phyloP scores from a whole-genome alignment of 2,329 filamentous ascomycete genomes.

The Lasiodiplodia sp. region DNA sequence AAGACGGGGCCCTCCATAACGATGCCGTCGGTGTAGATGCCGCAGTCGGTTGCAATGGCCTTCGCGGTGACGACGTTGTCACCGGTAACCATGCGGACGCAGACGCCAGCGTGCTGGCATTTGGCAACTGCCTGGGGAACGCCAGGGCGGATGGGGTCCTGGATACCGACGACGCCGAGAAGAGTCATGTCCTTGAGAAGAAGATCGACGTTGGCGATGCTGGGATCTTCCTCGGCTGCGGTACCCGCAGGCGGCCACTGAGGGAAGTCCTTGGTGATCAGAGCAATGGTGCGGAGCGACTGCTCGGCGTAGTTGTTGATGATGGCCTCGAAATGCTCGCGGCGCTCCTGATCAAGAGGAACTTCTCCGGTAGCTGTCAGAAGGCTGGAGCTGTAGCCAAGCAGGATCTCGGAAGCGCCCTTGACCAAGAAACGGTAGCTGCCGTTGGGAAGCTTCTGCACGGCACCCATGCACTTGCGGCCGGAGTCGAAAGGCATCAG shows the following conservation, averaged over 20 bases:
- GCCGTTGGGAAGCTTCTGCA: constrained; percentile 57
- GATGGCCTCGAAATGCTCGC: constrained; percentile 35
- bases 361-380: constrained; percentile 15
- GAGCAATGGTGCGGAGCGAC: constrained; percentile 52
- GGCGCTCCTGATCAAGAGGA: constrained; percentile 15
- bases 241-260: constrained; percentile 42
- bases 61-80: constrained; percentile 82
- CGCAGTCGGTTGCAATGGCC: constrained; percentile 80
- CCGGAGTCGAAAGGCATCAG: constrained; percentile 63
- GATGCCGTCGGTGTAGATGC: constrained; percentile 71
- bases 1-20: constrained; percentile 83
- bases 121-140: constrained; percentile 76
- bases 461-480: constrained; percentile 65
- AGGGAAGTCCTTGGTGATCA: constrained; percentile 50
- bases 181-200: constrained; percentile 22
- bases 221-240: not conserved
- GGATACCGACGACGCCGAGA: constrained; percentile 77
- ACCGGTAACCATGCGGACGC: constrained; percentile 85
- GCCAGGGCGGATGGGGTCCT: constrained; percentile 78
- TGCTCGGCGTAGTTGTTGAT: constrained; percentile 50
- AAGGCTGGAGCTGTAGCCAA: constrained; percentile 38
- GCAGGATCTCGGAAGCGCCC: constrained; percentile 64
- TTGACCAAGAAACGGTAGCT: constrained; percentile 62
- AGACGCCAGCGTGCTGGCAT: constrained; percentile 78
- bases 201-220: not conserved